A percentile compares a stretch with the other conserved stretches of the same genome.
Conservation (phyloP, 305 asterid genomes). For the Caryopteris hybrid region DNA sequence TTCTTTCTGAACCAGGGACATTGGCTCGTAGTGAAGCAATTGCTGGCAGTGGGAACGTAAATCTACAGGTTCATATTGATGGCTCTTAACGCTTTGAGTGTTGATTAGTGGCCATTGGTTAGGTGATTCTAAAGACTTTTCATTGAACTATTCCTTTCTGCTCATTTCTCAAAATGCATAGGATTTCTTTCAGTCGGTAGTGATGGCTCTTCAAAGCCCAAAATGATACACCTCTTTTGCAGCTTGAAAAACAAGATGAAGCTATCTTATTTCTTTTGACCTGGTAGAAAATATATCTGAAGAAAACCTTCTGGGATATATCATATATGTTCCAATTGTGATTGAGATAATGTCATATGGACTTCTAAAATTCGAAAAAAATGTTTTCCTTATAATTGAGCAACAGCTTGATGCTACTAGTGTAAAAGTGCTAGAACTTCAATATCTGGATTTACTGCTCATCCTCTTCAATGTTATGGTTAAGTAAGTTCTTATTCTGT, state of each 20-base stretch:
- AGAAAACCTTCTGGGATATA: neutral
- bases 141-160: neutral
- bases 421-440: neutral
- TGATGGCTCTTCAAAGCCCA: neutral
- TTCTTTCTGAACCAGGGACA: constrained; percentile 27
- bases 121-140: neutral
- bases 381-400: neutral
- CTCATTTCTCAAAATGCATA: neutral
- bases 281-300: too few relatives aligned
- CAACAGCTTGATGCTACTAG: neutral
- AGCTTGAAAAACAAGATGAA: neutral
- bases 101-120: neutral
- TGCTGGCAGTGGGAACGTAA: constrained; percentile 42
- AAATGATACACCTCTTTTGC: neutral
- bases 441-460: neutral
- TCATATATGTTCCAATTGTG: too few relatives aligned
- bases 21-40: constrained; percentile 10
- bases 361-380: neutral
- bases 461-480: constrained; percentile 12
- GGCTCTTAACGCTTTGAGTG: neutral
- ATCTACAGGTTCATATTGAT: constrained; percentile 1
- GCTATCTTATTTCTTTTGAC: neutral
- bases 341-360: neutral
- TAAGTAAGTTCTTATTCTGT: constrained; percentile 13
- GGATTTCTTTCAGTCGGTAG: neutral